Evolutionary conservation across 108 stramenopile genomes (phyloP), one percentile per base, ranked within the genome.

Genomic region (Cyclotella atomus): DNA sequence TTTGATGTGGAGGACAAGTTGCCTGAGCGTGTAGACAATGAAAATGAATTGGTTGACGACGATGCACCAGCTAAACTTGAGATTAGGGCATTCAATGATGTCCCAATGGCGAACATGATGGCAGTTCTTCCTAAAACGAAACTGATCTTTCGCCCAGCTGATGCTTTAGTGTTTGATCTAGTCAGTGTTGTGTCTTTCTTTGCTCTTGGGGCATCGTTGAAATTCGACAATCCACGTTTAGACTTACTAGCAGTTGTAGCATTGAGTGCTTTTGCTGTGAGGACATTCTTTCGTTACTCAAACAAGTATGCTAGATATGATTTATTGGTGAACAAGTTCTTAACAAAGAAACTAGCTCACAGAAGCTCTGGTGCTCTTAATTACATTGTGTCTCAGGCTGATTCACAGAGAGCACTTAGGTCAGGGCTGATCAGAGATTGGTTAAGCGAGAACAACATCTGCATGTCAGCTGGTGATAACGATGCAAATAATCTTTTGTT

Each of bases 241-340:
- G 91, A 95, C 62, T 59, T 95, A 2, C 63, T 92, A 24, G 94
- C 94, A 28, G 28, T 89, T 20, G 82, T 95, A 23, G 87, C 90
- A 8, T 77, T 92, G 17, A 59, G 76, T 4, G 64, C 87, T 10
- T 92, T 89, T 89, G 64, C 83, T 15, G 38, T 92, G 21, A 81
- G 91, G 30, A 89, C 89, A 9, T 77, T 92, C 65, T 73, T 95
- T 73, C 89, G 91, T 23, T 92, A 95, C 65, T 82, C 79, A 17
- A 95, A 95, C 66, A 92, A 89, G 54, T 75, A 88, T 71, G 94
- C 94, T 27, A 64, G 94, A 9, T 95, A 95, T 57, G 90, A 95
- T 62, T 65, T 95, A 59, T 50, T 95, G 20, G 94, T 95, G 25
- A 92, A 95, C 50, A 92, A 76, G 27, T 95, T 95, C 34, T 70